These are phyloP conservation scores for Dinochytrium kinnereticum DNA, from an alignment of 371 early-diverging fungal genomes.

Conservation along the genomic window DNA sequence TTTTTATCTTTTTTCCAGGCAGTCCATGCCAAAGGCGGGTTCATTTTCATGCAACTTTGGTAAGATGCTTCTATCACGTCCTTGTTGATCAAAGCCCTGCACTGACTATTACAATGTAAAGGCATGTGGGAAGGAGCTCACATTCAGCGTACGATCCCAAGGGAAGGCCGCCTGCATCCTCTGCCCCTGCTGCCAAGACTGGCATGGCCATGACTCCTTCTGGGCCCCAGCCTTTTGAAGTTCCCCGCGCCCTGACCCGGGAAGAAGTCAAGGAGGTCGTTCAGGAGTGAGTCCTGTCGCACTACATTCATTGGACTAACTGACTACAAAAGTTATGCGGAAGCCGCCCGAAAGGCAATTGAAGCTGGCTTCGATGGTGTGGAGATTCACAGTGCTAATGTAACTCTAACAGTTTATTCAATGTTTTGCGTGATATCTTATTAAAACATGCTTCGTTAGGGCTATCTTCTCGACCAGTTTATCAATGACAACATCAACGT, in stretches of 20 bases:
- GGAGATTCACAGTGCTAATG: constrained; percentile 52
- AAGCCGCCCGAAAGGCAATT: constrained; percentile 12
- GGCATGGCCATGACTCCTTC: constrained; percentile 7
- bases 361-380: constrained; percentile 49
- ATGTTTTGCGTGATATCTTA: too few relatives aligned
- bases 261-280: constrained; percentile 33
- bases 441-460: too few relatives aligned
- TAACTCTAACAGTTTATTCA: too few relatives aligned
- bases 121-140: constrained; percentile 47
- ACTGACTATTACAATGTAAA: background rate
- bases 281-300: constrained; percentile 16
- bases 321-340: background rate
- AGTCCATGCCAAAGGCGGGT: constrained; percentile 62
- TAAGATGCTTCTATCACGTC: background rate
- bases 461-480: constrained; percentile 56
- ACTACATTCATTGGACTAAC: background rate
- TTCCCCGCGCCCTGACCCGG: constrained; percentile 25
- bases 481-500: constrained; percentile 41
- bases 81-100: background rate
- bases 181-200: constrained; percentile 23
- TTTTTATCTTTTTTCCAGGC: constrained; percentile 31
- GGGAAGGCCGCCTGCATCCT: constrained; percentile 34
- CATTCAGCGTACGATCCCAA: constrained; percentile 37
- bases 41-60: constrained; percentile 67
- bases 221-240: background rate